These are phyloP conservation scores for Calcarisporium arbuscula DNA, from an alignment of 2,329 filamentous ascomycete genomes.

Conservation along the genomic window DNA sequence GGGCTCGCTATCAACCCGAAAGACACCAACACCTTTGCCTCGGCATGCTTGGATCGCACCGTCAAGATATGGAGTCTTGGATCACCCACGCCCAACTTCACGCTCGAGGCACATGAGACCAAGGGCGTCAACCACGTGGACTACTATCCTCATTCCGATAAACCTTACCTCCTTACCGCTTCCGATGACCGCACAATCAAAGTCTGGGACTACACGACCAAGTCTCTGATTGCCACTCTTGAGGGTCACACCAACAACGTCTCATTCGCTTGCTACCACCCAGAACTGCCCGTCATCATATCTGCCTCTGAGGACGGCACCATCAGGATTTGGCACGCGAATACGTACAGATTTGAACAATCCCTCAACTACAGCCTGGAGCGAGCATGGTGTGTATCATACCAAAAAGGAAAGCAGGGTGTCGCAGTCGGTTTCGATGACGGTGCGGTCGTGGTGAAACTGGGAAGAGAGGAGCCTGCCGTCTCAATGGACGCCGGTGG, in stretches of 20 bases:
- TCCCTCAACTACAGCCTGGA: conserved; percentile 94
- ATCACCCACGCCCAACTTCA: conserved; percentile 91
- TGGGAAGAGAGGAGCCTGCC: conserved; percentile 93
- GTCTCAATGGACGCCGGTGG: conserved; percentile 96
- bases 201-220: conserved; percentile 98
- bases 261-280: conserved; percentile 96
- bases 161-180: conserved; percentile 87
- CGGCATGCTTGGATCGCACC: conserved; percentile 90
- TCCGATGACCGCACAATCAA: conserved; percentile 96
- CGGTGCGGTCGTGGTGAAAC: conserved; percentile 94
- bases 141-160: conserved; percentile 70
- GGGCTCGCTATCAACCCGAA: conserved; percentile 95
- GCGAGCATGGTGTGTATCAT: conserved; percentile 94
- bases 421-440: conserved; percentile 96
- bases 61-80: conserved; percentile 98
- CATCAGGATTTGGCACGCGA: conserved; percentile 97
- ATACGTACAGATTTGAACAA: conserved; percentile 93
- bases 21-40: conserved; percentile 86
- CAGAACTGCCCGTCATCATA: conserved; percentile 92
- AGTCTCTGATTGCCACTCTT: conserved; percentile 90
- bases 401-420: conserved; percentile 89
- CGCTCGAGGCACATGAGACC: conserved; percentile 90
- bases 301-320: conserved; percentile 97
- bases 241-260: conserved; percentile 98
- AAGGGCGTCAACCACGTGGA: conserved; percentile 99